Conservation (phyloP, 2,329 filamentous ascomycete genomes). For the Diplodia seriata region DNA sequence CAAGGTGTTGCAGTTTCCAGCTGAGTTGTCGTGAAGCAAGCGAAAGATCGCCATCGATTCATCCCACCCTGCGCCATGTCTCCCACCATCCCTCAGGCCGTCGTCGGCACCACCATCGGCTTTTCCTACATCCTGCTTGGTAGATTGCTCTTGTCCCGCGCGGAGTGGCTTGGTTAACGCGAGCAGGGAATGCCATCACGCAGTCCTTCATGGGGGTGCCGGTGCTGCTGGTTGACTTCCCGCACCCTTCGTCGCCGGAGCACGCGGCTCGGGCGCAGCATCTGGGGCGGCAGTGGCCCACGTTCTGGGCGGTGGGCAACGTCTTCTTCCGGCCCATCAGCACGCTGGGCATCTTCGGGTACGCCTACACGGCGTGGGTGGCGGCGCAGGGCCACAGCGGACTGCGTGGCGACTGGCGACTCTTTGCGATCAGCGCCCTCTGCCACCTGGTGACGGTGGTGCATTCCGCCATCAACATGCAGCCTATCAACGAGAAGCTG, state of each 20-base stretch:
- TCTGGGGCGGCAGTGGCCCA: slow-evolving; percentile 58
- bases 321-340: slow-evolving; percentile 61
- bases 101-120: slow-evolving; percentile 56
- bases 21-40: neutral
- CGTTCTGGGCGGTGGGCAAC: slow-evolving; percentile 60
- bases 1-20: neutral
- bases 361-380: slow-evolving; percentile 53
- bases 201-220: slow-evolving; percentile 61
- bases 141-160: slow-evolving; percentile 35
- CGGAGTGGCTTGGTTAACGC: neutral
- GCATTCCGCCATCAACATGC: slow-evolving; percentile 60
- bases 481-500: slow-evolving; percentile 59
- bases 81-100: slow-evolving; percentile 46
- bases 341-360: slow-evolving; percentile 57
- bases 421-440: slow-evolving; percentile 53
- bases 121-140: slow-evolving; percentile 59
- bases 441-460: slow-evolving; percentile 57
- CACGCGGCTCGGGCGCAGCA: slow-evolving; percentile 53
- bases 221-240: slow-evolving; percentile 57
- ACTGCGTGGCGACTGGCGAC: slow-evolving; percentile 52
- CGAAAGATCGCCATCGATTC: neutral
- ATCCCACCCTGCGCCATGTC: slow-evolving; percentile 39
- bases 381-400: slow-evolving; percentile 40
- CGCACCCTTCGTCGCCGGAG: slow-evolving; percentile 49
- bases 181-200: slow-evolving; percentile 59